Percentiles rank a stretch among this genome's conserved stretches.
These are phyloP conservation scores for Nymphaea colorata DNA, from an alignment of 164 flowering plant genomes.

Conservation along the genomic window DNA sequence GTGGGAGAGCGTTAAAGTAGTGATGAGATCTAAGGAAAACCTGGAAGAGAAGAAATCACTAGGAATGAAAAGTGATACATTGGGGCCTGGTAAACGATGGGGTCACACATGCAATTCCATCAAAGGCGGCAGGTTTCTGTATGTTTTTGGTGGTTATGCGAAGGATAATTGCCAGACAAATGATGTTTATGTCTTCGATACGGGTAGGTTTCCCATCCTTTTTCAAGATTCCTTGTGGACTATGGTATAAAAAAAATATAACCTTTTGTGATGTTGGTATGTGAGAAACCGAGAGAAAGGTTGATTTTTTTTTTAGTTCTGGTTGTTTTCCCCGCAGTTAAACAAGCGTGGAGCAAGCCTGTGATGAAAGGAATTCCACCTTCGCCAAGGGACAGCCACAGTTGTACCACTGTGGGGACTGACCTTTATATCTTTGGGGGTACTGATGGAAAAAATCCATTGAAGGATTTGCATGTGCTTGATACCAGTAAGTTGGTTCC, in stretches of 20 bases:
- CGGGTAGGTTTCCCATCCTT: conserved; percentile 29
- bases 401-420: conserved; percentile 76
- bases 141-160: conserved; percentile 92
- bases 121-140: conserved; percentile 68
- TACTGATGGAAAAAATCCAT: conserved; percentile 83
- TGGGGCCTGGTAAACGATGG: conserved; percentile 91
- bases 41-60: conserved; percentile 21
- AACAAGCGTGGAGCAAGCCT: conserved; percentile 71
- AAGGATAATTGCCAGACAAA: conserved; percentile 77
- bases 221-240: background rate
- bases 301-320: conserved; percentile 1
- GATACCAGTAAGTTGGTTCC: conserved; percentile 57
- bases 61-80: conserved; percentile 14
- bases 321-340: conserved; percentile 28
- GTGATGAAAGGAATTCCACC: conserved; percentile 73
- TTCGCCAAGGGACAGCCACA: conserved; percentile 86
- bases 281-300: background rate
- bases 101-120: conserved; percentile 94
- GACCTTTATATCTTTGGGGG: conserved; percentile 92
- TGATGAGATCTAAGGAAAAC: conserved; percentile 10
- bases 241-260: background rate
- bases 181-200: conserved; percentile 80
- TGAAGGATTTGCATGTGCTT: conserved; percentile 73
- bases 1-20: conserved; percentile 24
- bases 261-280: background rate